These are phyloP conservation scores for Penicillium thymicola DNA, from an alignment of 2,329 filamentous ascomycete genomes.

Conservation along the genomic window DNA sequence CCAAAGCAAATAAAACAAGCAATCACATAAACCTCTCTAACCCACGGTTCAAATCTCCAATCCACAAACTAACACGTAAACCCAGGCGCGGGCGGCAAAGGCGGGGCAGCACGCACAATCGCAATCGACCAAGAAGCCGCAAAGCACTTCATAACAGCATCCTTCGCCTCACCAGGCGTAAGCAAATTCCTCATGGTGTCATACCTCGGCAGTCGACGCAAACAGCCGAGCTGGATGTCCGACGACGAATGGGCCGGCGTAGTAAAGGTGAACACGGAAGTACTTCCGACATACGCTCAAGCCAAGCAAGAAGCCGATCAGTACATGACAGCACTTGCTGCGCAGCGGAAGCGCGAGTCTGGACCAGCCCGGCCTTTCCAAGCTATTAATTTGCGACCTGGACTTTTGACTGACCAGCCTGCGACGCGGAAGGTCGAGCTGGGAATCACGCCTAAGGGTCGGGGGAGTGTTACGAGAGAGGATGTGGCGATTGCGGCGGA, in stretches of 20 bases:
- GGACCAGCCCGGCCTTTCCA: constrained; percentile 35
- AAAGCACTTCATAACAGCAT: constrained; percentile 52
- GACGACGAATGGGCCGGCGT: constrained; percentile 47
- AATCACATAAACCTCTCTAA: neutral
- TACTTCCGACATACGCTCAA: constrained; percentile 51
- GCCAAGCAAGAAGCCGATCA: constrained; percentile 58
- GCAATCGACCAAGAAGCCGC: constrained; percentile 56
- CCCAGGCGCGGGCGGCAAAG: constrained; percentile 55
- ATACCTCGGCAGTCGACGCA: constrained; percentile 51
- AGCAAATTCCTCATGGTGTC: constrained; percentile 56
- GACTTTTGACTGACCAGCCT: constrained; percentile 48
- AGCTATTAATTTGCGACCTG: constrained; percentile 53
- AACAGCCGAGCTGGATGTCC: constrained; percentile 50
- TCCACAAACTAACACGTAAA: neutral
- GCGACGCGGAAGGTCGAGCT: constrained; percentile 48
- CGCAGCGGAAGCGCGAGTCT: constrained; percentile 29
- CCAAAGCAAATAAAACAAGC: too few species aligned
- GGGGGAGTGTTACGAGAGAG: constrained; percentile 47
- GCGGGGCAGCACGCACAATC: constrained; percentile 49
- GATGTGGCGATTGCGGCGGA: constrained; percentile 53
- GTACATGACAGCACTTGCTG: constrained; percentile 49
- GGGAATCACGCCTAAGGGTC: constrained; percentile 45
- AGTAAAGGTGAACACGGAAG: constrained; percentile 47
- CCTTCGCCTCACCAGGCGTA: constrained; percentile 44
- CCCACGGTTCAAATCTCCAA: neutral